Evolutionary conservation across 805 yeast genomes (phyloP).

Genomic region (Pichia occidentalis): DNA sequence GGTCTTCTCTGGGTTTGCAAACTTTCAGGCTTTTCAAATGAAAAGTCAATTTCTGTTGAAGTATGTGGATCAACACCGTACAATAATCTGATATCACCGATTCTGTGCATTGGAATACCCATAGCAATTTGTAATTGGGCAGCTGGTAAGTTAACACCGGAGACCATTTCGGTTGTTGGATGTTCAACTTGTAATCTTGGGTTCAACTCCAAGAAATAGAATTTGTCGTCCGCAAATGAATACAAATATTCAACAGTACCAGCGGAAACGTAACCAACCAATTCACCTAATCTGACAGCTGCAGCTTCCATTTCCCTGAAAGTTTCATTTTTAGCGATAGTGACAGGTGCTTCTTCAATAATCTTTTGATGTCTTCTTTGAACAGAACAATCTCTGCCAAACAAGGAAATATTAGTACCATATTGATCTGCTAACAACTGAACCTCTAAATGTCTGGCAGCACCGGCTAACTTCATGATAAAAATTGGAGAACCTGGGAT

Average conservation of each 20-base stretch:
- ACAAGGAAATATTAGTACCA: slow-evolving; percentile 93
- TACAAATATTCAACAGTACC: slow-evolving; percentile 98
- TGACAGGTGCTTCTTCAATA: slow-evolving; percentile 98
- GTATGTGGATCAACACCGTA: slow-evolving; percentile 97
- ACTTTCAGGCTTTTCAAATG: slow-evolving; percentile 67
- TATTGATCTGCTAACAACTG: slow-evolving; percentile 97
- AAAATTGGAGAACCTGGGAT: slow-evolving; percentile 99
- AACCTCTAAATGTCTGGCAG: slow-evolving; percentile 97
- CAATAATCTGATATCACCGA: slow-evolving; percentile 83
- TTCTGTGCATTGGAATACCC: slow-evolving; percentile 97
- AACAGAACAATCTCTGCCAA: slow-evolving; percentile 99
- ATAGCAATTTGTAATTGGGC: slow-evolving; percentile 98
- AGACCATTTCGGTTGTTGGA: slow-evolving; percentile 99
- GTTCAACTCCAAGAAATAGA: slow-evolving; percentile 92
- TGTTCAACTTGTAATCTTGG: slow-evolving; percentile 99
- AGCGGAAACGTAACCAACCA: slow-evolving; percentile 97
- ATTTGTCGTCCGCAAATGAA: slow-evolving; percentile 89
- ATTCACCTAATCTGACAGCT: slow-evolving; percentile 92
- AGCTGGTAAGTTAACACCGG: slow-evolving; percentile 96
- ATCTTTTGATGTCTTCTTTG: slow-evolving; percentile 99
- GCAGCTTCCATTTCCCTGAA: slow-evolving; percentile 92
- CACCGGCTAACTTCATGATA: slow-evolving; percentile 95
- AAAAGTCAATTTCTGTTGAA: slow-evolving; percentile 83
- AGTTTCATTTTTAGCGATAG: slow-evolving; percentile 81
- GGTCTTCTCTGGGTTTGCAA: slow-evolving; percentile 83